Conservation (phyloP, 139 green algal genomes). For the Chlorella sp. region DNA sequence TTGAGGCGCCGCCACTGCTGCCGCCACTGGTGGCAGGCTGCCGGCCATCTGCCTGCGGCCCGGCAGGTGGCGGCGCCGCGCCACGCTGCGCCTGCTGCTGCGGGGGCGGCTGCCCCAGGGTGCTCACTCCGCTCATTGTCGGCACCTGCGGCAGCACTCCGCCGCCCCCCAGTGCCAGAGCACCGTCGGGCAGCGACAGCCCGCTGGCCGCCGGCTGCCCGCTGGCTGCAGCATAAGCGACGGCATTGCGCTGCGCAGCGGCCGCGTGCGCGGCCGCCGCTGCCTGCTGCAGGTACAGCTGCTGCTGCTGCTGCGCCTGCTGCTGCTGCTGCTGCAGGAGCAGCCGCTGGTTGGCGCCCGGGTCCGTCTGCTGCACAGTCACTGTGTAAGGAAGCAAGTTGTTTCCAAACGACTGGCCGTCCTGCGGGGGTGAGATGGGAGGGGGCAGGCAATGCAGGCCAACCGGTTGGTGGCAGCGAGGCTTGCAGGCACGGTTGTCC, state of each 20-base stretch:
- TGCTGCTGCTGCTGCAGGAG: not conserved
- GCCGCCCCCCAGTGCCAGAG: not conserved
- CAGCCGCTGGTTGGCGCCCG: not conserved
- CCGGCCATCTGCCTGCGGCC: not conserved
- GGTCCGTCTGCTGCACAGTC: not conserved
- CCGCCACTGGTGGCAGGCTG: constrained; percentile 13
- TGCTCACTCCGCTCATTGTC: constrained; percentile 21
- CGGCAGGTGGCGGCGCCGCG: not conserved
- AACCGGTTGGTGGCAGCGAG: no score
- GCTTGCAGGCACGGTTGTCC: no score
- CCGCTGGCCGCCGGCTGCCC: not conserved
- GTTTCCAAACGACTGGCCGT: not conserved
- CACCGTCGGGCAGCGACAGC: not conserved
- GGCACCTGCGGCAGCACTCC: not conserved
- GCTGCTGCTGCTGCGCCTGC: not conserved
- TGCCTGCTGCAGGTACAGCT: not conserved
- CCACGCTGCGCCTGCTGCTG: not conserved
- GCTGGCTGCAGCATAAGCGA: no score
- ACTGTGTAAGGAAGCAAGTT: not conserved
- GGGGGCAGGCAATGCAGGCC: no score
- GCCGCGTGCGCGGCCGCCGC: not conserved
- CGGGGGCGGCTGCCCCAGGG: constrained; percentile 25
- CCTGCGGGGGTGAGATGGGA: not conserved
- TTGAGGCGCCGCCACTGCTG: not conserved
- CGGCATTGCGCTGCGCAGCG: not conserved